Evolutionary conservation across 2,329 filamentous ascomycete species (phyloP).

Genomic region (Nigrospora oryzae): DNA sequence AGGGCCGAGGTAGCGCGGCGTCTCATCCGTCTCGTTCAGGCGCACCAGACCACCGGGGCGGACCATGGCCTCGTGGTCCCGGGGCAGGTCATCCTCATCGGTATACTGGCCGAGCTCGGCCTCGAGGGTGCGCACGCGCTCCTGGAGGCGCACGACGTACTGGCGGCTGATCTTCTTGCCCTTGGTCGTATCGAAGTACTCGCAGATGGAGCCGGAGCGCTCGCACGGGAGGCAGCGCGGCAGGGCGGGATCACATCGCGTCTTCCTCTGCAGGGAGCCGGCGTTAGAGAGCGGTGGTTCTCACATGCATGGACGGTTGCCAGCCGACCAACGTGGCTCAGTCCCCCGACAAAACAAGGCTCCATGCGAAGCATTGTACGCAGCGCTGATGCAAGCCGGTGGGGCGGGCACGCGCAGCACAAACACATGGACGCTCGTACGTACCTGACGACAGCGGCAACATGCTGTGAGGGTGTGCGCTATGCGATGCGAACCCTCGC

Average conservation of each 20-base stretch:
- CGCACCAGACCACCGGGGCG: slow-evolving; percentile 79
- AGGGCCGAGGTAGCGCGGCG: slow-evolving; percentile 79
- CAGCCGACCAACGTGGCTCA: not conserved
- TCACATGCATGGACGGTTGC: not conserved
- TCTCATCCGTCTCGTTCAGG: slow-evolving; percentile 77
- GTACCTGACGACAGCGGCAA: slow-evolving; percentile 70
- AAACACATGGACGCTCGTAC: slow-evolving; percentile 13
- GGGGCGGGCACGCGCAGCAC: not conserved
- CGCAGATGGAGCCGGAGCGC: slow-evolving; percentile 81
- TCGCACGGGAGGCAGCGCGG: slow-evolving; percentile 91
- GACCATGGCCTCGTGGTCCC: slow-evolving; percentile 75
- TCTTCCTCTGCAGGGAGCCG: slow-evolving; percentile 66
- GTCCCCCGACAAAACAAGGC: no score
- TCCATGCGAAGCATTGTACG: not conserved
- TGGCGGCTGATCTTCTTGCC: slow-evolving; percentile 78
- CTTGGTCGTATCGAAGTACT: slow-evolving; percentile 89
- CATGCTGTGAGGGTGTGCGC: slow-evolving; percentile 76
- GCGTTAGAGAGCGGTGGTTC: slow-evolving; percentile 2
- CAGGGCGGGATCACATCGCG: slow-evolving; percentile 85
- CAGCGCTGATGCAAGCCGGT: no score
- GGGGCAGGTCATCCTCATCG: slow-evolving; percentile 63
- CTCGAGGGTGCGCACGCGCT: slow-evolving; percentile 75
- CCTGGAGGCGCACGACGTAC: slow-evolving; percentile 88
- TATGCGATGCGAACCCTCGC: slow-evolving; percentile 51
- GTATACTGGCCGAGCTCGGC: slow-evolving; percentile 72